Conservation (phyloP, 139 green algal species). For the Pleodorina starrii region DNA sequence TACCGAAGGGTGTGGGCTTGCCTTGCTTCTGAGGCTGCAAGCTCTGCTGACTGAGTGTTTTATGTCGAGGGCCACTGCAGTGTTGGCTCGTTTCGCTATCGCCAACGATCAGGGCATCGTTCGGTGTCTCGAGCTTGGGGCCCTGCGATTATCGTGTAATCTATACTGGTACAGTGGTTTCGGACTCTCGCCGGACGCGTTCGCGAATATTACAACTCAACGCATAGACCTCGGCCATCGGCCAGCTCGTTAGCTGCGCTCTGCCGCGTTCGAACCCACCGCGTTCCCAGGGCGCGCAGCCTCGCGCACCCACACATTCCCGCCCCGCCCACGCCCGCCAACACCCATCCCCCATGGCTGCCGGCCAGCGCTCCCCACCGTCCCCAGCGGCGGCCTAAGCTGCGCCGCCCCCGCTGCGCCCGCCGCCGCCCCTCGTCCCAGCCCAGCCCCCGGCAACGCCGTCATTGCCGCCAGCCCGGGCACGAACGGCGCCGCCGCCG, state of each 20-base stretch:
- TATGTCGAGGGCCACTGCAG: too few species aligned
- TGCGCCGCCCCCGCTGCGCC: neutral
- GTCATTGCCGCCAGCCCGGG: neutral
- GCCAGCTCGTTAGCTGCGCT: neutral
- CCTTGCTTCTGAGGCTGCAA: too few species aligned
- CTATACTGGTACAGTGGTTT: too few species aligned
- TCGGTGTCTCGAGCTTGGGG: too few species aligned
- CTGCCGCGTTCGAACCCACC: neutral
- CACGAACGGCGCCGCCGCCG: slow-evolving; percentile 15
- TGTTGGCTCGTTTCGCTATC: too few species aligned
- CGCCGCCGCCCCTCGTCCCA: neutral
- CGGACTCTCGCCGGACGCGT: too few species aligned
- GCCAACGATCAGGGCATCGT: too few species aligned
- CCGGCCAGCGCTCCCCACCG: neutral
- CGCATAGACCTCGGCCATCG: too few species aligned
- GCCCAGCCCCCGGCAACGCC: neutral
- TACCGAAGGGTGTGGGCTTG: too few species aligned
- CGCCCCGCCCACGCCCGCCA: neutral
- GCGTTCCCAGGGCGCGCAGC: neutral
- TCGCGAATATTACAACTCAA: too few species aligned
- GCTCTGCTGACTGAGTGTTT: too few species aligned
- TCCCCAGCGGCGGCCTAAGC: neutral
- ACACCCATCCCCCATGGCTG: neutral
- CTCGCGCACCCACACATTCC: slow-evolving; percentile 6
- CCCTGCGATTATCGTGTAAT: too few species aligned